These are phyloP conservation scores for Penicillium expansum DNA, from an alignment of 2,329 filamentous ascomycete species.

Conservation along the genomic window DNA sequence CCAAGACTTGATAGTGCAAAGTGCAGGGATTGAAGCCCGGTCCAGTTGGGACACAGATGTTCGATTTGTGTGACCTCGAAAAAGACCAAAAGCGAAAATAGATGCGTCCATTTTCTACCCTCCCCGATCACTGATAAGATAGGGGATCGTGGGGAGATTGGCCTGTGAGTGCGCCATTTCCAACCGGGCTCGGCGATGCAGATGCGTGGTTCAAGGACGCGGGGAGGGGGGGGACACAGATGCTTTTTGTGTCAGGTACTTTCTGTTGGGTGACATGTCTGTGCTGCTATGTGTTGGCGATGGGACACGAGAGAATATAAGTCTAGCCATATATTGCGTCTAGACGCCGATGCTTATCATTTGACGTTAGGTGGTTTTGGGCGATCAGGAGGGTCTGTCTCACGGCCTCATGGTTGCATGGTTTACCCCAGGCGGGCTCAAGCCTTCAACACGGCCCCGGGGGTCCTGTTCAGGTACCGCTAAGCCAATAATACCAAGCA, in stretches of 20 bases:
- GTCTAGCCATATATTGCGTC: neutral
- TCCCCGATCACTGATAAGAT: neutral
- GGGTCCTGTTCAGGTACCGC: conserved; percentile 3
- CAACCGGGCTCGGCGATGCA: conserved; percentile 1
- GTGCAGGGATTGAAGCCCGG: conserved; percentile 2
- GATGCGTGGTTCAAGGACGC: conserved; percentile 4
- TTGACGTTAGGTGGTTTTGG: neutral
- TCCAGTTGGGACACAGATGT: conserved; percentile 1
- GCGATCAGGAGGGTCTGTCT: neutral
- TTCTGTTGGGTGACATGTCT: conserved; percentile 6
- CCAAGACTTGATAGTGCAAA: conserved; percentile 9
- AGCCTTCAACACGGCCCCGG: neutral
- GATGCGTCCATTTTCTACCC: neutral
- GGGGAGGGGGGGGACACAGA: neutral
- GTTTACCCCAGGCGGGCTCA: conserved; percentile 4
- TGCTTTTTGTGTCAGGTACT: neutral
- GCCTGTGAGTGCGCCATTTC: neutral
- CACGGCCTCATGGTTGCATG: neutral
- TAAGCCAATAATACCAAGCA: neutral
- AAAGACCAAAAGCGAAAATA: neutral
- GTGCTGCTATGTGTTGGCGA: conserved; percentile 1
- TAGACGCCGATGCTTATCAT: neutral
- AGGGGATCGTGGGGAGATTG: conserved; percentile 3
- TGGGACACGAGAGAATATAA: neutral
- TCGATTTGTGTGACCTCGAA: conserved; percentile 4